Evolutionary conservation across 139 green algal genomes (phyloP), one percentile per base, ranked within the genome.

Genomic region (Auxenochlorella pyrenoidosa): DNA sequence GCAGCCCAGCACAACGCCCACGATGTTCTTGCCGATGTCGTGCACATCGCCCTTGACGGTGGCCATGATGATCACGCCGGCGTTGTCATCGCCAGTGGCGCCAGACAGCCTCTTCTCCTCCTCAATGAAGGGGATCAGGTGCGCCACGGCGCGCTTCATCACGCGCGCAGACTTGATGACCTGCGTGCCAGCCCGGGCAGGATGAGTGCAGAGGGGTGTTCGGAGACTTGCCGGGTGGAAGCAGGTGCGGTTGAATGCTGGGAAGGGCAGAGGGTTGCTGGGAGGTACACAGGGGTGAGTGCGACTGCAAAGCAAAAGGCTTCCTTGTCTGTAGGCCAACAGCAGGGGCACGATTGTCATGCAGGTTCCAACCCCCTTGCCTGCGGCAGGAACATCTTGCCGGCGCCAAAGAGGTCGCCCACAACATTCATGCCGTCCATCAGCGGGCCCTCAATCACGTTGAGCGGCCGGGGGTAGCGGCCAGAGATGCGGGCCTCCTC

Each of bases 1-100:
- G 96, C 97, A 99, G 44, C 97, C 97, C 82, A 99, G 91, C 86
- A 99, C 97, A 19, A 99, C 97, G 6, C 93, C 88, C 63, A 99
- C 97, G 72, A 99, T 99, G 95, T 99, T 99, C 93, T 99, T 99
- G 87, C 97, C 97, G 44, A 99, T 99, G 93, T 99, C 97, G 82
- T 99, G 97, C 78, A 99, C 97, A 85, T 99, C 97, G 34, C 97
- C 97, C 80, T 85, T 75, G 43, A 81, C 97, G 0, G 97, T 99
- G 36, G 97, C 97, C 79, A 99, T 98, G 40, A 99, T 93, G 77
- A 99, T 95, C 60, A 96, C 92, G 36, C 97, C 97, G 15, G 96
- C 97, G 79, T 96, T 95, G 41, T 94, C 91, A 22, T 93, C 89
- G 10, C 47, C 89, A 28, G 75, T 82, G 34, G 89, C 85, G 43